A percentile compares a stretch with the other conserved stretches of the same genome.
Conservation (phyloP, 2,329 filamentous ascomycete genomes). For the Fusarium drepaniforme region DNA sequence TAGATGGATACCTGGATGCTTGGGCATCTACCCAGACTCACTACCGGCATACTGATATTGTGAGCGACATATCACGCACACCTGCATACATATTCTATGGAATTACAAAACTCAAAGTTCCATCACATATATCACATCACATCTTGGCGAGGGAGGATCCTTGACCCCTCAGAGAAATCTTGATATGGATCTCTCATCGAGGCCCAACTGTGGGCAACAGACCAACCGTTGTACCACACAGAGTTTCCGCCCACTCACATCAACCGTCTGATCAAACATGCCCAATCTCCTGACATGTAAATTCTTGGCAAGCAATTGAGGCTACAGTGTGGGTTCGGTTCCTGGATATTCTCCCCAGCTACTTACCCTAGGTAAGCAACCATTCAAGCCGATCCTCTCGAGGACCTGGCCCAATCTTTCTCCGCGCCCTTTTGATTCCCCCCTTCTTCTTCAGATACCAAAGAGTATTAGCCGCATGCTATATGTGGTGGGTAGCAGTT, state of each 20-base stretch:
- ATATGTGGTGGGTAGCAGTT: neutral
- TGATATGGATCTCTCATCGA: neutral
- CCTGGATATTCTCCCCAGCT: neutral
- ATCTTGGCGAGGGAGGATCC: neutral
- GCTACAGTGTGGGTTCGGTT: neutral
- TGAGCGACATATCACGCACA: neutral
- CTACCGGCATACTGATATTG: neutral
- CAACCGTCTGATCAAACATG: neutral
- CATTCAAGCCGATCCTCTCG: neutral
- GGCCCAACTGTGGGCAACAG: neutral
- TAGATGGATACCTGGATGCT: neutral
- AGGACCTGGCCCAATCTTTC: neutral
- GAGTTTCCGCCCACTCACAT: neutral
- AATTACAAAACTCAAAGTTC: neutral
- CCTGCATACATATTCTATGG: neutral
- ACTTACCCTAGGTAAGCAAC: neutral
- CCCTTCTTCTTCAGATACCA: neutral
- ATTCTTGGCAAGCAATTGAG: neutral
- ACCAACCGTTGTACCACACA: neutral
- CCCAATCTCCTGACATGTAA: neutral
- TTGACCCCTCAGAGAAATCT: neutral
- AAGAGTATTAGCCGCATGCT: neutral
- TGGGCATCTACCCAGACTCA: neutral
- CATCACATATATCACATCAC: conserved; percentile 1
- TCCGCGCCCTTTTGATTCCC: neutral